Conservation (phyloP, 805 yeast species). For the Ogataea populi-albae region DNA sequence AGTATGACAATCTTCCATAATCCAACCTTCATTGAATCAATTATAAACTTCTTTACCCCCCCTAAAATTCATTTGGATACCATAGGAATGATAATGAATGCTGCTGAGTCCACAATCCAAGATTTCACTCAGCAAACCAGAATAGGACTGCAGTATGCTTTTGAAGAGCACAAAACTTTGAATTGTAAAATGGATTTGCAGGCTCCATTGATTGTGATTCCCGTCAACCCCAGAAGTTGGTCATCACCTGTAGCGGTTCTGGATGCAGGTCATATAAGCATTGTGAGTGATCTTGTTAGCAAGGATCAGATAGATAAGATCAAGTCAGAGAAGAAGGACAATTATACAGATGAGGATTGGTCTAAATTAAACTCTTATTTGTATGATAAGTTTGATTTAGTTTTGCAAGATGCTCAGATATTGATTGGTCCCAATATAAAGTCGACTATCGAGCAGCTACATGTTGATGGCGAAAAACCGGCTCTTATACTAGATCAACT, state of each 20-base stretch:
- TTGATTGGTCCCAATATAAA: conserved; percentile 80
- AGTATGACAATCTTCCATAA: conserved; percentile 91
- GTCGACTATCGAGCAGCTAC: conserved; percentile 72
- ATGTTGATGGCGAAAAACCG: conserved; percentile 42
- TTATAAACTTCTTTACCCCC: conserved; percentile 76
- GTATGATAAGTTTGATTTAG: conserved; percentile 84
- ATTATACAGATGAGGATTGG: conserved; percentile 70
- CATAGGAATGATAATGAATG: conserved; percentile 83
- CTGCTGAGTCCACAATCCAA: conserved; percentile 93
- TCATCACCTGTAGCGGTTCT: conserved; percentile 85
- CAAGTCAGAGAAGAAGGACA: conserved; percentile 53
- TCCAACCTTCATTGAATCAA: conserved; percentile 74
- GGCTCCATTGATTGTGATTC: conserved; percentile 87
- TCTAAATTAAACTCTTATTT: conserved; percentile 67
- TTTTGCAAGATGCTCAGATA: conserved; percentile 81
- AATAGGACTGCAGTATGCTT: conserved; percentile 86
- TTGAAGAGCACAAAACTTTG: conserved; percentile 91
- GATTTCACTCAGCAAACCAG: conserved; percentile 88
- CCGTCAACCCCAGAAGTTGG: conserved; percentile 75
- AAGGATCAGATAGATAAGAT: conserved; percentile 64
- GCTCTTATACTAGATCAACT: conserved; percentile 73
- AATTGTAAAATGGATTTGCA: conserved; percentile 85
- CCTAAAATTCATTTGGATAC: conserved; percentile 85
- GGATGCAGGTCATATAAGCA: conserved; percentile 94
- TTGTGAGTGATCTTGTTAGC: conserved; percentile 76